phyloP scores from a whole-genome alignment of 768 basidiomycete species.

The Leccinellum luteum region DNA sequence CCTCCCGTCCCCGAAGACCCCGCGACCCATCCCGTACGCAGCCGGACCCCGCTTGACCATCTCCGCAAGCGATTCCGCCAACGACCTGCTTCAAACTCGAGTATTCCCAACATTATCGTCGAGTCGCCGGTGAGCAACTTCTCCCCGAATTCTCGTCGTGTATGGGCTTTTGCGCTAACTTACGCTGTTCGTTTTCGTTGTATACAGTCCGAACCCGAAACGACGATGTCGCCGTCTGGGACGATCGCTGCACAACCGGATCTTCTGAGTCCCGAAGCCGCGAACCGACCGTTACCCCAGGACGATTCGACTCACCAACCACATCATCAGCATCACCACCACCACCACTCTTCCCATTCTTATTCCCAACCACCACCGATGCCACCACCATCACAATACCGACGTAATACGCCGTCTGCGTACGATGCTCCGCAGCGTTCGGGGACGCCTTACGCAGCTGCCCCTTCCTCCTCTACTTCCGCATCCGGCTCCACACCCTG shows the following conservation, averaged over 20 bases:
- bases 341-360: neutral
- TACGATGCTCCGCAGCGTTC: slow-evolving; percentile 8
- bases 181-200: neutral
- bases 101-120: slow-evolving; percentile 43
- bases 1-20: slow-evolving; percentile 3
- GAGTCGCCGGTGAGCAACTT: slow-evolving; percentile 43
- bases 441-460: slow-evolving; percentile 6
- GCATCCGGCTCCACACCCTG: neutral
- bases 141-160: neutral
- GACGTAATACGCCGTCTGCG: neutral
- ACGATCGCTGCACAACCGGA: slow-evolving; percentile 35
- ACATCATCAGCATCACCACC: neutral
- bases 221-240: slow-evolving; percentile 30
- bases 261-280: slow-evolving; percentile 44
- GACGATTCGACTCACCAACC: slow-evolving; percentile 9
- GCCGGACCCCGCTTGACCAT: slow-evolving; percentile 20
- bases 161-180: neutral
- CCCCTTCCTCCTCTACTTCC: neutral
- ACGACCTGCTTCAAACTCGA: slow-evolving; percentile 32
- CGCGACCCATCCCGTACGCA: slow-evolving; percentile 10
- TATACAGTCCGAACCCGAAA: slow-evolving; percentile 40
- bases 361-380: neutral
- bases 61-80: slow-evolving; percentile 29
- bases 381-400: neutral
- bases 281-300: slow-evolving; percentile 27